These are phyloP conservation scores for Apiospora phragmitis DNA, from an alignment of 2,329 filamentous ascomycete species.

Conservation along the genomic window DNA sequence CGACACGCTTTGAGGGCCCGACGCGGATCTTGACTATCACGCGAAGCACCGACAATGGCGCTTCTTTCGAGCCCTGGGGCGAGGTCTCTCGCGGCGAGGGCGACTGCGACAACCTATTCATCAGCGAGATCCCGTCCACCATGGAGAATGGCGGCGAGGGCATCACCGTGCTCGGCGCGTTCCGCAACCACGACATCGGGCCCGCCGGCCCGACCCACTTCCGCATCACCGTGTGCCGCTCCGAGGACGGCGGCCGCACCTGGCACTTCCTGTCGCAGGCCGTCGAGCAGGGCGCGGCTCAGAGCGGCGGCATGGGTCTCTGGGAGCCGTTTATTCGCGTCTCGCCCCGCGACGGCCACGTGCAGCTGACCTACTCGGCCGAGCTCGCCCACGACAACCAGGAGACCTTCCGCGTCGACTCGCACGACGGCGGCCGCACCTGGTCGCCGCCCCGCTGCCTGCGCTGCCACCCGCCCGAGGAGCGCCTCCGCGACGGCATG, in stretches of 20 bases:
- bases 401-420: conserved; percentile 48
- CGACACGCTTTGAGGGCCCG: conserved; percentile 40
- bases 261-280: conserved; percentile 48
- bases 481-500: conserved; percentile 44
- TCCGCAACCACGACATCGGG: conserved; percentile 47
- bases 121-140: conserved; percentile 39
- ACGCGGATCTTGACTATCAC: conserved; percentile 42
- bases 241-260: conserved; percentile 40
- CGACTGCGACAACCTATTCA: conserved; percentile 48
- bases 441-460: conserved; percentile 45
- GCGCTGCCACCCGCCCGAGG: conserved; percentile 34
- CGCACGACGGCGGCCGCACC: conserved; percentile 40
- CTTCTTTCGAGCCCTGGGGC: conserved; percentile 39
- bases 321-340: conserved; percentile 53
- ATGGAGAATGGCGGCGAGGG: conserved; percentile 12
- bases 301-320: conserved; percentile 42
- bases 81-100: conserved; percentile 43
- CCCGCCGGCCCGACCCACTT: conserved; percentile 39
- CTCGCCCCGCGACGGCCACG: conserved; percentile 29
- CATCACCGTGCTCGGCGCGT: conserved; percentile 43
- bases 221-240: conserved; percentile 51
- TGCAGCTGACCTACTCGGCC: conserved; percentile 47
- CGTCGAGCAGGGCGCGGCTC: conserved; percentile 40
- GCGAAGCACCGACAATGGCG: conserved; percentile 43
- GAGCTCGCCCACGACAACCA: conserved; percentile 47